Conservation (phyloP, 1,284 basidiomycete genomes). For the Cryptococcus sp. region DNA sequence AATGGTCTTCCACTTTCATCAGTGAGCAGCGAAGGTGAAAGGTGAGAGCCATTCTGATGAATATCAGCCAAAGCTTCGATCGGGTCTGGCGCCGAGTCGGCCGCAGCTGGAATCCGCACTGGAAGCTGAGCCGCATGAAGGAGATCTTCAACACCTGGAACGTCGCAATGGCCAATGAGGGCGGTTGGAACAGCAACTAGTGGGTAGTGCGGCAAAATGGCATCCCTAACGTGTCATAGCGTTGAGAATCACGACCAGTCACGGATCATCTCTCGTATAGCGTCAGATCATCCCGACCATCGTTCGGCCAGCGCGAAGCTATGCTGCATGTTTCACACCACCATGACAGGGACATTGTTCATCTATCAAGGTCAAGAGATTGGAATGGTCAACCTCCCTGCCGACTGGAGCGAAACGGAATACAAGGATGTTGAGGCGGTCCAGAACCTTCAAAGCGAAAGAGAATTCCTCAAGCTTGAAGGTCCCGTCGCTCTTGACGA, state of each 20-base stretch:
- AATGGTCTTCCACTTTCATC: conserved; percentile 49
- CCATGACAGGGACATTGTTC: conserved; percentile 67
- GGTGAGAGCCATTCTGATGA: not conserved
- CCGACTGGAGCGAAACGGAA: conserved; percentile 65
- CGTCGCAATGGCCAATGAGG: conserved; percentile 58
- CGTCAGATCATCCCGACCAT: conserved; percentile 62
- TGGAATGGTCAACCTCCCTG: conserved; percentile 67
- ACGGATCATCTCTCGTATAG: conserved; percentile 67
- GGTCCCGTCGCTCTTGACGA: conserved; percentile 7
- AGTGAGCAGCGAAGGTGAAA: conserved; percentile 49
- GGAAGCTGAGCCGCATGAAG: conserved; percentile 62
- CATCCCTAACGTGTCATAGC: conserved; percentile 11
- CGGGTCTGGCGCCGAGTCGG: conserved; percentile 26
- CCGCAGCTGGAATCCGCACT: conserved; percentile 55
- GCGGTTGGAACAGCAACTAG: conserved; percentile 60
- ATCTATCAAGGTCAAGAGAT: conserved; percentile 75
- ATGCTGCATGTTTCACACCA: conserved; percentile 63
- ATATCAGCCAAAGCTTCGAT: conserved; percentile 4
- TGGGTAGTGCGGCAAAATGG: conserved; percentile 4
- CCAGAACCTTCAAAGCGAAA: not conserved
- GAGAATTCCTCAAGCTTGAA: not conserved
- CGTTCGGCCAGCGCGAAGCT: conserved; percentile 64
- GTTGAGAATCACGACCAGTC: conserved; percentile 54
- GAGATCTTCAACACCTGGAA: conserved; percentile 64
- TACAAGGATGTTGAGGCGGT: conserved; percentile 60